Percentiles rank a stretch among this genome's conserved stretches.
These are phyloP conservation scores for Amaranthus hypochondriacus DNA, from an alignment of 148 eudicot genomes.

Conservation along the genomic window DNA sequence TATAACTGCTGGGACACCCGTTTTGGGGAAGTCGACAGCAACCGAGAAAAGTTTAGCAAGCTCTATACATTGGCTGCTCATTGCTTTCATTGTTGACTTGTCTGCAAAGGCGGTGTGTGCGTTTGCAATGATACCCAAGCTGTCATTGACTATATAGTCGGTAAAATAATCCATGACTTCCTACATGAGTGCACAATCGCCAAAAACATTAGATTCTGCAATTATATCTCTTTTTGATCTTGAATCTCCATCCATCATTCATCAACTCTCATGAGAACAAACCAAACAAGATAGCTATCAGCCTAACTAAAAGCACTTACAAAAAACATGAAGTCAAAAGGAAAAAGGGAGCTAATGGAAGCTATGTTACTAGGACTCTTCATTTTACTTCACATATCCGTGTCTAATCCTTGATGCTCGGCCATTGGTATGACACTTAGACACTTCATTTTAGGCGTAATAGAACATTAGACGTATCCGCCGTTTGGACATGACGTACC, in stretches of 20 bases:
- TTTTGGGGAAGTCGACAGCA: slow-evolving; percentile 85
- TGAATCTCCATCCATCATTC: not conserved
- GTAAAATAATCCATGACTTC: slow-evolving; percentile 72
- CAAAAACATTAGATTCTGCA: not conserved
- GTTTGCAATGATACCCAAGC: slow-evolving; percentile 72
- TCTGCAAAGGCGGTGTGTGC: slow-evolving; percentile 80
- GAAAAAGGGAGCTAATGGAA: too few relatives aligned
- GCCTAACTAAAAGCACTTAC: too few relatives aligned
- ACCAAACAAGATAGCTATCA: too few relatives aligned
- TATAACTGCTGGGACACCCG: slow-evolving; percentile 67
- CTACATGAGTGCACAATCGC: slow-evolving; percentile 25
- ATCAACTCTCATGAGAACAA: not conserved
- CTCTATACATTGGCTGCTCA: slow-evolving; percentile 51
- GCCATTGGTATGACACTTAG: too few relatives aligned
- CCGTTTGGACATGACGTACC: too few relatives aligned
- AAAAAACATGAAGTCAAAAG: too few relatives aligned
- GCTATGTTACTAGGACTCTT: too few relatives aligned
- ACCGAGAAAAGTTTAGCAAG: slow-evolving; percentile 61
- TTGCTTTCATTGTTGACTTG: slow-evolving; percentile 37
- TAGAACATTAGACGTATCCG: too few relatives aligned
- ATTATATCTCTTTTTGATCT: too few relatives aligned
- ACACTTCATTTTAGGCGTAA: too few relatives aligned
- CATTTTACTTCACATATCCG: too few relatives aligned
- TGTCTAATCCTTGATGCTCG: too few relatives aligned
- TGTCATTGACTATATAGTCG: slow-evolving; percentile 65